phyloP scores from a whole-genome alignment of 1,139 yeast genomes.

The Hansenula sp. region DNA sequence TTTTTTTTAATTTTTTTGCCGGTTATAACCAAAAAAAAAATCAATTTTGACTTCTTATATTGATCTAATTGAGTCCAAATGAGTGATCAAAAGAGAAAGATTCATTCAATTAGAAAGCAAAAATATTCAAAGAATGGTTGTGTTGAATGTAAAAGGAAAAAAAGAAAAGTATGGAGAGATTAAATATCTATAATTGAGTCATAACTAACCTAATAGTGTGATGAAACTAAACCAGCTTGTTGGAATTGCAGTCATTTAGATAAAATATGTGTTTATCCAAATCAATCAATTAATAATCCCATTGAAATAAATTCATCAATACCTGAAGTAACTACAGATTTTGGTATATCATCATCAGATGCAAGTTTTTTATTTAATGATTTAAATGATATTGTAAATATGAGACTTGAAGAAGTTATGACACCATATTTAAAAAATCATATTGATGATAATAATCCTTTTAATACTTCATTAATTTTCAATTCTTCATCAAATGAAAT shows the following conservation, averaged over 20 bases:
- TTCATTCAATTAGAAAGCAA: conserved; percentile 12
- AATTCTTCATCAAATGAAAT: too few relatives aligned
- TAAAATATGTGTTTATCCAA: conserved; percentile 41
- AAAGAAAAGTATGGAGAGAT: conserved; percentile 43
- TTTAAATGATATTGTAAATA: conserved; percentile 40
- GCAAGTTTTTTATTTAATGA: conserved; percentile 38
- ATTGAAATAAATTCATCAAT: too few relatives aligned
- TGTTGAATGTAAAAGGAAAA: conserved; percentile 56
- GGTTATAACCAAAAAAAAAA: too few relatives aligned
- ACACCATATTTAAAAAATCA: conserved; percentile 19
- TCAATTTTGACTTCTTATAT: too few relatives aligned
- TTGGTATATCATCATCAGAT: conserved; percentile 23
- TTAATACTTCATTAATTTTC: conserved; percentile 31
- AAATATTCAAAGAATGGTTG: conserved; percentile 45
- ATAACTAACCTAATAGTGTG: too few relatives aligned
- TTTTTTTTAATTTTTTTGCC: too few relatives aligned
- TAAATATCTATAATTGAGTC: too few relatives aligned
- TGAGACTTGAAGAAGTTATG: conserved; percentile 35
- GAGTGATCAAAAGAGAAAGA: too few relatives aligned
- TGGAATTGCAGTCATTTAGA: conserved; percentile 50
- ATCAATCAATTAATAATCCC: too few relatives aligned
- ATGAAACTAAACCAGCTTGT: conserved; percentile 56
- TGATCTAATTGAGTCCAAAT: too few relatives aligned
- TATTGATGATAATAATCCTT: conserved; percentile 17
- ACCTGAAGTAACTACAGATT: conserved; percentile 7